Conservation (phyloP, 345 rosid genomes). For the Crucihimalaya himalaica region DNA sequence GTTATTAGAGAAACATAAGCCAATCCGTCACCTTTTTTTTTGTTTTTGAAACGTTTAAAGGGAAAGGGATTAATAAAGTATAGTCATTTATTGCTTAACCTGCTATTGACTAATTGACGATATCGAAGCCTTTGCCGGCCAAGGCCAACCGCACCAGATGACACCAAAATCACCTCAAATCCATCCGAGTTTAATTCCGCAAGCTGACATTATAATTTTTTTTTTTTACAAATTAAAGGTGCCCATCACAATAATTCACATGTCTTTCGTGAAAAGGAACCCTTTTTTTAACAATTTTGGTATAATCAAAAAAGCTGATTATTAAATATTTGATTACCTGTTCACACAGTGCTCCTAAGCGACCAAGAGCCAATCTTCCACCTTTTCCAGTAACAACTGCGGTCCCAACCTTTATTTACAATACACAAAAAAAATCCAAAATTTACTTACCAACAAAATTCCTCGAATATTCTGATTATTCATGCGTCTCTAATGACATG, state of each 20-base stretch:
- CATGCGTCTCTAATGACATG: conserved; percentile 22
- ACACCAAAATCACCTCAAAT: conserved; percentile 83
- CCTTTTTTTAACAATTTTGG: conserved; percentile 9
- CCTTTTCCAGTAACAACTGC: conserved; percentile 94
- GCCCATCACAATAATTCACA: conserved; percentile 7
- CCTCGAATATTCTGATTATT: not conserved
- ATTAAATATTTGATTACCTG: conserved; percentile 49
- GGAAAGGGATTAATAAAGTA: not conserved
- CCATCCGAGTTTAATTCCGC: conserved; percentile 84
- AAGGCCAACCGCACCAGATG: conserved; percentile 96
- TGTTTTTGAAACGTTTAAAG: not conserved
- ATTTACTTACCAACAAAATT: not conserved
- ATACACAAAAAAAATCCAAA: not conserved
- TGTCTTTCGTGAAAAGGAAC: conserved; percentile 21
- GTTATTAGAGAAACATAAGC: not conserved
- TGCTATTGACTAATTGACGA: conserved; percentile 86
- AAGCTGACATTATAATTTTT: conserved; percentile 49
- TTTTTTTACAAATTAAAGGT: conserved; percentile 27
- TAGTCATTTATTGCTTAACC: conserved; percentile 47
- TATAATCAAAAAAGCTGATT: not conserved
- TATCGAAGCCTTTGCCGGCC: conserved; percentile 97
- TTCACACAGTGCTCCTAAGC: conserved; percentile 89
- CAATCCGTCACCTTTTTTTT: not conserved
- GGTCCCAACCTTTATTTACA: conserved; percentile 76
- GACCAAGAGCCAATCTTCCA: conserved; percentile 95